Percentiles rank a stretch among this genome's conserved stretches.
Evolutionary conservation across 2,329 filamentous ascomycete genomes (phyloP).

Genomic region (Hymenoscyphus salicellus): DNA sequence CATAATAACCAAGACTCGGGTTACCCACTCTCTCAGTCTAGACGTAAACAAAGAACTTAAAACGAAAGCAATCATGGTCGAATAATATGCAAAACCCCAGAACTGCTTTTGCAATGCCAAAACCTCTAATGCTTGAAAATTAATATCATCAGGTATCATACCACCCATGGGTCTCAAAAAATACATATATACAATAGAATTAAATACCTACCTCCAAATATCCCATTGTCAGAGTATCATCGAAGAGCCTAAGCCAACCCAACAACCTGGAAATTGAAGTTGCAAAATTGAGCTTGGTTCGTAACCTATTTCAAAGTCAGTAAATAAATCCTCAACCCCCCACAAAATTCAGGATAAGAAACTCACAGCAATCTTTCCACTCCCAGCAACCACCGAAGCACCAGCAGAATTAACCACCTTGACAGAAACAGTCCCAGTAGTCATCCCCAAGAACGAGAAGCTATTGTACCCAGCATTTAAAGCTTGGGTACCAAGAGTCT

Average conservation of each 20-base stretch:
- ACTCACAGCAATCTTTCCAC: slow-evolving; percentile 11
- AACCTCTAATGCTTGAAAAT: no score
- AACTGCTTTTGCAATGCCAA: no score
- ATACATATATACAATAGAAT: neutral
- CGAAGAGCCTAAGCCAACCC: neutral
- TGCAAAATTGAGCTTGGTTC: neutral
- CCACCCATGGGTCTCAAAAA: neutral
- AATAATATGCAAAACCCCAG: no score
- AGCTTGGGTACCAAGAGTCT: slow-evolving; percentile 5
- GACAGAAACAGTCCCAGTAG: slow-evolving; percentile 16
- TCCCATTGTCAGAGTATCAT: neutral
- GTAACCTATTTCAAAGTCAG: no score
- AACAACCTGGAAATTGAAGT: slow-evolving; percentile 6
- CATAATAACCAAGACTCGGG: no score
- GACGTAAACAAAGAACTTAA: no score
- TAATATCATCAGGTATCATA: neutral
- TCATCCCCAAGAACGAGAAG: slow-evolving; percentile 19
- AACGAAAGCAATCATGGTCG: no score
- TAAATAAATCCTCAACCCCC: neutral
- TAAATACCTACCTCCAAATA: neutral
- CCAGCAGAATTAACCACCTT: slow-evolving; percentile 11
- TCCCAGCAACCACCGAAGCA: slow-evolving; percentile 10
- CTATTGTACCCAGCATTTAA: slow-evolving; percentile 17
- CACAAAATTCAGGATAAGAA: neutral
- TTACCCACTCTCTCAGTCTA: no score